phyloP scores from a whole-genome alignment of 805 yeast species.

The Monosporozyma solicola region DNA sequence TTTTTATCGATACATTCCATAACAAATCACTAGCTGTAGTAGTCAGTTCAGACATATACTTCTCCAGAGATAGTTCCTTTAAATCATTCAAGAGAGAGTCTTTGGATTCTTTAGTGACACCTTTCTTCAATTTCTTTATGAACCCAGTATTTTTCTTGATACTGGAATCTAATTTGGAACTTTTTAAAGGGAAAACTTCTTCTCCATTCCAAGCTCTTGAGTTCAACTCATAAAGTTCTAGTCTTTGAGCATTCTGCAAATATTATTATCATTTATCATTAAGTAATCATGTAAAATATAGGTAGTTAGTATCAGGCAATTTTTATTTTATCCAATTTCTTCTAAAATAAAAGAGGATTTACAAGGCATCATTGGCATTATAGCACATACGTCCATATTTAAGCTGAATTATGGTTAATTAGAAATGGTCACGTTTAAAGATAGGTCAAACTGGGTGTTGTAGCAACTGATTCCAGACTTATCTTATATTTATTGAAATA shows the following conservation, averaged over 20 bases:
- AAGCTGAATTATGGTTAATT: not conserved
- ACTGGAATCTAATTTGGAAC: conserved; percentile 53
- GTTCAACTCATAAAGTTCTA: conserved; percentile 35
- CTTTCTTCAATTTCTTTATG: conserved; percentile 55
- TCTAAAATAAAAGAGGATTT: not conserved
- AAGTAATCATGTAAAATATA: not conserved
- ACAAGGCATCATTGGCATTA: not conserved
- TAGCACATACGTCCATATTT: not conserved
- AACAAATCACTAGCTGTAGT: conserved; percentile 57
- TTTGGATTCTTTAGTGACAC: conserved; percentile 45
- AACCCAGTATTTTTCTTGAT: conserved; percentile 76
- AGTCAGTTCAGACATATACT: conserved; percentile 64
- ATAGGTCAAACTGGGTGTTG: not conserved
- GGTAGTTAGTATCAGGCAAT: not conserved
- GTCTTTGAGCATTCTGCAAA: conserved; percentile 8
- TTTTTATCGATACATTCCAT: conserved; percentile 37
- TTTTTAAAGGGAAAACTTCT: conserved; percentile 21
- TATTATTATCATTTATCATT: not conserved
- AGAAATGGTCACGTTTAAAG: not conserved
- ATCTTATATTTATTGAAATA: not conserved
- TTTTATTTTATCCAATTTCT: not conserved
- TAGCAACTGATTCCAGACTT: not conserved
- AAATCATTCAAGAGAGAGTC: conserved; percentile 51
- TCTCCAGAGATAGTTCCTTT: conserved; percentile 52
- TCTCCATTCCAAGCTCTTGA: conserved; percentile 47